Evolutionary conservation across 2,329 filamentous ascomycete genomes (phyloP).

Genomic region (Ceratocystis lukuohia): DNA sequence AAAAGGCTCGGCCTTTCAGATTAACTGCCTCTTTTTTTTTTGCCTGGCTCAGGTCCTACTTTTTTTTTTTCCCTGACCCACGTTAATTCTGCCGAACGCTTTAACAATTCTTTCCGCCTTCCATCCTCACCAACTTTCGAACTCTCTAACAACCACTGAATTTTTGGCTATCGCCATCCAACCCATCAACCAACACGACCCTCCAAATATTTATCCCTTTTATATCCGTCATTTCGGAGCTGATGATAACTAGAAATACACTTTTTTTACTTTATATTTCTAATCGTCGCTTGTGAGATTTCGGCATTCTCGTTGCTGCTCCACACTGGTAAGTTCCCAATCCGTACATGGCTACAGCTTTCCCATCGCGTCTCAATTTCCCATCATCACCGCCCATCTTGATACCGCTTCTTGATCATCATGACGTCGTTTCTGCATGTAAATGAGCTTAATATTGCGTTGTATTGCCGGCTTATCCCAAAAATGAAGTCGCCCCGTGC

Average conservation of each 20-base stretch:
- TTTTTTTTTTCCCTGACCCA: conserved; percentile 17
- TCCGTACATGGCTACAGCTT: conserved; percentile 8
- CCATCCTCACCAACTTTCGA: conserved; percentile 17
- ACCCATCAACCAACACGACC: conserved; percentile 13
- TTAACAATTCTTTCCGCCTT: conserved; percentile 18
- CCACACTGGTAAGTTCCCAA: conserved; percentile 8
- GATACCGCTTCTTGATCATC: conserved; percentile 11
- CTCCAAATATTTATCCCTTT: conserved; percentile 13
- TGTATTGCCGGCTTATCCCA: background rate
- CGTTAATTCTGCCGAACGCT: conserved; percentile 7
- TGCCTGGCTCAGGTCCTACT: background rate
- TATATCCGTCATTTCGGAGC: conserved; percentile 2
- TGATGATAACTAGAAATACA: conserved; percentile 8
- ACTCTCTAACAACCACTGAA: conserved; percentile 17
- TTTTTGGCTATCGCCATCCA: conserved; percentile 17
- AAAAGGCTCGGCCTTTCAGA: background rate
- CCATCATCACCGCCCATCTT: conserved; percentile 10
- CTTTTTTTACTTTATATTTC: conserved; percentile 12
- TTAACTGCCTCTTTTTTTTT: conserved; percentile 5
- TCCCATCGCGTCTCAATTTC: conserved; percentile 18
- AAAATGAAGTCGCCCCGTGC: conserved; percentile 8
- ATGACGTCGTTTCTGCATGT: conserved; percentile 11
- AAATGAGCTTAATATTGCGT: background rate
- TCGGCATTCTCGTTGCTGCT: background rate
- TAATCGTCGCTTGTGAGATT: background rate